Evolutionary conservation across 495 filamentous ascomycete species (phyloP).

Genomic region (Rostrohypoxylon terebratum): DNA sequence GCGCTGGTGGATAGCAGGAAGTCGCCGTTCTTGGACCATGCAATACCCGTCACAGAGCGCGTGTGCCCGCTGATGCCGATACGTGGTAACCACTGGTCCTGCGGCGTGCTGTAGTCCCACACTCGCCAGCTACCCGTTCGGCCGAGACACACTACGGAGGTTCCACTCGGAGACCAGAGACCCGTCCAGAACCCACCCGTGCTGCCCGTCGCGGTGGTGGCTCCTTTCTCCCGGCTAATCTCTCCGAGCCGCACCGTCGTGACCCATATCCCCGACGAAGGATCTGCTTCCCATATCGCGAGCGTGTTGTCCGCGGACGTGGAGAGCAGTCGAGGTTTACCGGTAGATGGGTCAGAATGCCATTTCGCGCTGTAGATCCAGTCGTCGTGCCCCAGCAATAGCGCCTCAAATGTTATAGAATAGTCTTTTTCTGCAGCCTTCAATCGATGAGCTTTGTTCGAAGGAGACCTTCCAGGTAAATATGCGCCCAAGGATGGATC

Average conservation of each 20-base stretch:
- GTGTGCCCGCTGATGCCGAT: constrained; percentile 88
- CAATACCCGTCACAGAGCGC: constrained; percentile 77
- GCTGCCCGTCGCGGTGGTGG: constrained; percentile 94
- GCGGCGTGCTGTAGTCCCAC: constrained; percentile 67
- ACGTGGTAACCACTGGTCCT: constrained; percentile 77
- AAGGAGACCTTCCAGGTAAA: constrained; percentile 72
- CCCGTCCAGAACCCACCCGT: constrained; percentile 97
- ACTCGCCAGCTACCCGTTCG: constrained; percentile 93
- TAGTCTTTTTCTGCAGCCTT: constrained; percentile 66
- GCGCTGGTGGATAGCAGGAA: constrained; percentile 90
- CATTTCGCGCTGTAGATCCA: constrained; percentile 94
- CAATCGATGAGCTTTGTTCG: constrained; percentile 87
- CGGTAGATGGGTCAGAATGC: constrained; percentile 56
- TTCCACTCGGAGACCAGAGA: constrained; percentile 86
- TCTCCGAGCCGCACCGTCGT: constrained; percentile 87
- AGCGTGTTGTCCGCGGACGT: constrained; percentile 96
- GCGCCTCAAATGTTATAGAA: constrained; percentile 91
- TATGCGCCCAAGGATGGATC: constrained; percentile 62
- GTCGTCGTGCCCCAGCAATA: constrained; percentile 95
- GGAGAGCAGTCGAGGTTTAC: constrained; percentile 79
- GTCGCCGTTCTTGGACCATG: constrained; percentile 85
- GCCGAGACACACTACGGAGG: constrained; percentile 80
- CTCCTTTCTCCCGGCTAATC: constrained; percentile 91
- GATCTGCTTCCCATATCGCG: constrained; percentile 89
- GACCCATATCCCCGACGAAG: constrained; percentile 87